These are phyloP conservation scores for Backusella macrospora DNA, from an alignment of 192 early-diverging fungal genomes.

Conservation along the genomic window DNA sequence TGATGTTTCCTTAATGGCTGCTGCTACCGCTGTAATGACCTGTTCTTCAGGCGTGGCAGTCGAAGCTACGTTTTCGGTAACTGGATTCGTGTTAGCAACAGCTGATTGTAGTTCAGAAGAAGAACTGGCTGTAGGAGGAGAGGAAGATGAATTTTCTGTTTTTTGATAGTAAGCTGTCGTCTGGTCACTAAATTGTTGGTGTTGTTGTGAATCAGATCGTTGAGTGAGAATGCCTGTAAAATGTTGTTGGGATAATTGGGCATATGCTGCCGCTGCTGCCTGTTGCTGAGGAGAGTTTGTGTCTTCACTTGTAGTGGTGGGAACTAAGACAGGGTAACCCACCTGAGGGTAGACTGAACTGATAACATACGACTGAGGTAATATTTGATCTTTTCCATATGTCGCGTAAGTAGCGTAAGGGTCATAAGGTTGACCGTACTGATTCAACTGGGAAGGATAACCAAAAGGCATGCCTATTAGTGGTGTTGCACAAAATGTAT, in stretches of 20 bases:
- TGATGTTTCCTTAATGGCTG: background rate
- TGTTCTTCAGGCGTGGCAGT: constrained; percentile 4
- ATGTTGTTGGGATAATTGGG: constrained; percentile 11
- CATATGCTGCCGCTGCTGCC: background rate
- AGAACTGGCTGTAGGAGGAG: background rate
- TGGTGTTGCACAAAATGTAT: background rate
- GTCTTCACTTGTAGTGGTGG: background rate
- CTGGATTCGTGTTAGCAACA: background rate
- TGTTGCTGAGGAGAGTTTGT: background rate
- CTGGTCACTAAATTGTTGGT: background rate
- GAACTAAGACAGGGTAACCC: constrained; percentile 23
- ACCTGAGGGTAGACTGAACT: background rate
- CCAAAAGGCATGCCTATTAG: constrained; percentile 9
- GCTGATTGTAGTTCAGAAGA: background rate
- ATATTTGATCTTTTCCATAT: constrained; percentile 23
- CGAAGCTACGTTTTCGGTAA: constrained; percentile 5
- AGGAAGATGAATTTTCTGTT: background rate
- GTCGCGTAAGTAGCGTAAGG: constrained; percentile 20
- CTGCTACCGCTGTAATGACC: background rate
- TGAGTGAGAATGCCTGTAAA: background rate
- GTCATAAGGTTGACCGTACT: constrained; percentile 34
- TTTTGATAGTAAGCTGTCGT: constrained; percentile 12
- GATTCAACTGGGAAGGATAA: constrained; percentile 29
- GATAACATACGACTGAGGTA: constrained; percentile 11
- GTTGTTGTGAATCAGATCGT: constrained; percentile 3